Base-by-base conservation (phyloP, 2,329 filamentous ascomycete genomes). In the Colletotrichum caudatum region DNA sequence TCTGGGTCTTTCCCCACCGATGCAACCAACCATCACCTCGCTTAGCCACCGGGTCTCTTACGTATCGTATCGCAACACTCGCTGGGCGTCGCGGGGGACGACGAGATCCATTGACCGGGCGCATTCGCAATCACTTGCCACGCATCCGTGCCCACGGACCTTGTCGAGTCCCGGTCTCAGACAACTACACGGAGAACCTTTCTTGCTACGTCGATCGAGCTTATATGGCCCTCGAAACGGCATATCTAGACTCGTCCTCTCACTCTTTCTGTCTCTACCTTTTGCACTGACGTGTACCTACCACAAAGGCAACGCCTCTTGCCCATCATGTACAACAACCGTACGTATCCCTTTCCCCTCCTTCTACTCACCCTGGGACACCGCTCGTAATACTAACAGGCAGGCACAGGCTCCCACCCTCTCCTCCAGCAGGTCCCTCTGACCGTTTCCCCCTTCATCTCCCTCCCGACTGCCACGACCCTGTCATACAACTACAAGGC, bases 401-500 rank as follows among this genome's bases (percentile, higher is more conserved):
- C 18, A 12, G 11, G 50, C 64, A n/a, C 74, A 94, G 92, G 89
- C 75, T 91, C 94, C 20, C 94, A 98, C 83, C 93, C 92, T 20
- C 90, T 98, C 74, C 90, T 99, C 58, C 93, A 95, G 75, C 96
- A 99, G 83, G 91, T 98, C 51, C 94, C 96, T 39, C 85, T 99
- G 66, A 97, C 94, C 61, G 94, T 98, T 56, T 98, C 95, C 3
- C 96, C 96, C 35, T 98, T 98, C 84, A 90, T 98, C 77, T 93
- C 92, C 72, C 91, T 99, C 41, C 96, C 96, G 14, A 92, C 93
- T 39, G 92, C 95, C 35, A 93, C 95, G 26, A 97, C 95, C 0
- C 90, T 99, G 9, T 95, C 96, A 33, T 98, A 98, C 85, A 97
- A 94, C 76, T 98, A 98, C 88, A 95, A 95, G 80, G 88, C 91